Conservation (phyloP, 257 asterid genomes). For the Petunia secreta region DNA sequence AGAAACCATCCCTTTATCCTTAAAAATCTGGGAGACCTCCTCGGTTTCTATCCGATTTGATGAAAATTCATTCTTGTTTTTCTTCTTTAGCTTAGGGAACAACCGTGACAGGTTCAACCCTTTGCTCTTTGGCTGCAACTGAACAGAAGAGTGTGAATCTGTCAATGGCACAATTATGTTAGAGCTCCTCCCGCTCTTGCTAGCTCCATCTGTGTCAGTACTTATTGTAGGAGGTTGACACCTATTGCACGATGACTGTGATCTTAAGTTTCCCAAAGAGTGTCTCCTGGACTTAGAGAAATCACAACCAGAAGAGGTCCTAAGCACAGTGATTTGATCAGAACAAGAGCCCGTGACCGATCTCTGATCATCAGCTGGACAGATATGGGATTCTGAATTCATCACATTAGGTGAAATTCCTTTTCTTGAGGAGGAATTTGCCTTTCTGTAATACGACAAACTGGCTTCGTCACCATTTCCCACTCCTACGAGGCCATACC, state of each 20-base stretch:
- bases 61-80: slow-evolving; percentile 56
- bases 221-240: slow-evolving; percentile 60
- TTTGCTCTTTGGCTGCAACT: slow-evolving; percentile 50
- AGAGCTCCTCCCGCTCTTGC: slow-evolving; percentile 52
- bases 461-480: slow-evolving; percentile 39
- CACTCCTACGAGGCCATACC: slow-evolving; percentile 39
- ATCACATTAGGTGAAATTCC: slow-evolving; percentile 35
- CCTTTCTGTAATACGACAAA: slow-evolving; percentile 51
- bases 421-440: slow-evolving; percentile 57
- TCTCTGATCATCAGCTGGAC: slow-evolving; percentile 51
- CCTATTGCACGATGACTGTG: slow-evolving; percentile 68
- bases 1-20: slow-evolving; percentile 46
- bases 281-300: slow-evolving; percentile 55
- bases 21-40: slow-evolving; percentile 45
- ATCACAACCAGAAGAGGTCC: slow-evolving; percentile 51
- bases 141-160: slow-evolving; percentile 69
- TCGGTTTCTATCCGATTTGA: slow-evolving; percentile 43
- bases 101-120: slow-evolving; percentile 73
- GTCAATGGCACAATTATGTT: slow-evolving; percentile 66
- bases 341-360: slow-evolving; percentile 49
- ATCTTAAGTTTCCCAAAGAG: slow-evolving; percentile 68
- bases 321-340: slow-evolving; percentile 33
- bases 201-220: slow-evolving; percentile 45
- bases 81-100: slow-evolving; percentile 78
- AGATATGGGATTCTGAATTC: slow-evolving; percentile 40